phyloP scores from a whole-genome alignment of 306 rosid species.

The Castanea mollissima region DNA sequence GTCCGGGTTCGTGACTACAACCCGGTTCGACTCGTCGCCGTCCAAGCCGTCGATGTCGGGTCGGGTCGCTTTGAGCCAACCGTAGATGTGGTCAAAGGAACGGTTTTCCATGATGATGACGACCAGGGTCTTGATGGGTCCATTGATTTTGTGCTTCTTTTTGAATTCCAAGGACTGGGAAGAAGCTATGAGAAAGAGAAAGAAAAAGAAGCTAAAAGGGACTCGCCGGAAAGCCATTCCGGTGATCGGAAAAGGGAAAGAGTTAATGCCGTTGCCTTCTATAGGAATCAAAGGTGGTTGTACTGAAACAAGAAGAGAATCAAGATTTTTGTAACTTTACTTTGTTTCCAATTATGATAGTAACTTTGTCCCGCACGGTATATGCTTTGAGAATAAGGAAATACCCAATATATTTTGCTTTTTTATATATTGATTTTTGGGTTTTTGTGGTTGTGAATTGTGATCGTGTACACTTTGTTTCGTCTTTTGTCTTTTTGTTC shows the following conservation, averaged over 20 bases:
- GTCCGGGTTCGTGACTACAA: conserved; percentile 30
- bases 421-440: background rate
- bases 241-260: background rate
- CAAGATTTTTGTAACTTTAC: background rate
- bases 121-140: conserved; percentile 81
- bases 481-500: no score
- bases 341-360: background rate
- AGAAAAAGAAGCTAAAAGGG: conserved; percentile 11
- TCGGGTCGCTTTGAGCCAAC: conserved; percentile 74
- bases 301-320: background rate
- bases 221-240: conserved; percentile 53
- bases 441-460: no score
- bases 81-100: conserved; percentile 87
- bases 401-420: background rate
- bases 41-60: conserved; percentile 78
- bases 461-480: no score
- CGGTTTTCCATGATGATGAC: conserved; percentile 91
- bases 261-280: background rate
- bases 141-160: conserved; percentile 46
- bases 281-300: background rate
- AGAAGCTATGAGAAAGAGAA: conserved; percentile 45
- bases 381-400: background rate
- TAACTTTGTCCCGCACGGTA: background rate
- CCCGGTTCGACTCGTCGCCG: conserved; percentile 66
- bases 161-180: conserved; percentile 21